Base-by-base conservation (phyloP, 768 basidiomycete species). In the Lanmaoa rubissima region DNA sequence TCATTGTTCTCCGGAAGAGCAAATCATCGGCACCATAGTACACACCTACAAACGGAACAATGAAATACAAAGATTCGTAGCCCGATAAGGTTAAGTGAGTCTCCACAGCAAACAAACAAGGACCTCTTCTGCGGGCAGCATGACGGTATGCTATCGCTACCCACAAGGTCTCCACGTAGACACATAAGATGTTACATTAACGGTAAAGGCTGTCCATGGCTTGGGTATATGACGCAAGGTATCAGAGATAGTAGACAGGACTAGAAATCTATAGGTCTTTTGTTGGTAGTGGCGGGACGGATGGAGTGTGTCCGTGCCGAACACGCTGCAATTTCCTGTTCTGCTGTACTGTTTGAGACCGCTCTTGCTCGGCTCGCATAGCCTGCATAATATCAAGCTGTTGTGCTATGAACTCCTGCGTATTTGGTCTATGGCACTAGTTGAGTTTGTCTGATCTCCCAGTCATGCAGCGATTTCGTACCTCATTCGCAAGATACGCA, bases 401-500 rank as follows among this genome's bases (percentile, higher is more conserved):
- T 66, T 94, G 92, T 2, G 87, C 78, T 59, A 96, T 90, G 68
- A 96, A 96, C 49, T 95, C 94, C 17, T 83, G 80, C 4, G 92
- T 94, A 44, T 84, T 81, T 12, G 89, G 80, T 65, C 93, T 93
- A 69, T 21, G 26, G 17, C 32, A 19, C 42, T 14, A 40, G 26
- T 44, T 64, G 35, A 61, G 57, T 45, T 41, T 16, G 49, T 41
- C 41, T 39, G 35, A 43, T 34, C 17, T n/a, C 14, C 26, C 4
- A 44, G n/a, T 17, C 17, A 11, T 10, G 1, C 4, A 49, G 40
- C 47, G 5, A 52, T n/a, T 7, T 24, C 81, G 50, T 68, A 93
- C 95, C 94, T 82, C 96, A 98, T 98, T 34, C 97, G 83, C 41
- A 99, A 77, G 61, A 99, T 95, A 55, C 94, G 80, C 79, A 99